Percentiles rank a stretch among this genome's conserved stretches.
phyloP scores from a whole-genome alignment of 495 filamentous ascomycete genomes.

The Penicillium macrosclerotiorum region DNA sequence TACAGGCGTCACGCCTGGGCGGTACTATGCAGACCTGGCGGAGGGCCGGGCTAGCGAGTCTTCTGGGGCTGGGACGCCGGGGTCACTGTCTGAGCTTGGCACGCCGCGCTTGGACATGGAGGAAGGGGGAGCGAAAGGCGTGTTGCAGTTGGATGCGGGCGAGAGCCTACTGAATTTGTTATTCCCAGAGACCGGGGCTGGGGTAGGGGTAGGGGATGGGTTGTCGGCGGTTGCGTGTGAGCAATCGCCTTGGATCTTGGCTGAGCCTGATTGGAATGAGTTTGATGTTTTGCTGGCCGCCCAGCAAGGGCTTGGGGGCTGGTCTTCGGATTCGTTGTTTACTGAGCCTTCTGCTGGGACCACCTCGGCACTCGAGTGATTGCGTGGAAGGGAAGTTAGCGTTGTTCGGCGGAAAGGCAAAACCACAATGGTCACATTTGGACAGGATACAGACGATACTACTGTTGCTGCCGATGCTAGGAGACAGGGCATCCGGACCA shows the following conservation, averaged over 20 bases:
- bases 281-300: slow-evolving; percentile 38
- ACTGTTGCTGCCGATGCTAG: too few species aligned
- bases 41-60: background rate
- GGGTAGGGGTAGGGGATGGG: too few species aligned
- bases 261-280: slow-evolving; percentile 35
- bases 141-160: slow-evolving; percentile 18
- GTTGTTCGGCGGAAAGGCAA: too few species aligned
- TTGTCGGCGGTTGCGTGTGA: slow-evolving; percentile 8
- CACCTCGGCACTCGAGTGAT: slow-evolving; percentile 3
- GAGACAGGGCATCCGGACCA: too few species aligned
- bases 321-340: slow-evolving; percentile 6
- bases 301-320: slow-evolving; percentile 20
- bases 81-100: slow-evolving; percentile 11
- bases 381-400: too few species aligned
- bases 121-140: slow-evolving; percentile 3
- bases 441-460: too few species aligned
- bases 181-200: too few species aligned
- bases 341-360: slow-evolving; percentile 17
- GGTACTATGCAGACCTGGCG: slow-evolving; percentile 35
- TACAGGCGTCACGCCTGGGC: slow-evolving; percentile 59
- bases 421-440: too few species aligned
- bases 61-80: slow-evolving; percentile 7
- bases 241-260: slow-evolving; percentile 5
- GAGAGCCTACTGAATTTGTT: background rate
- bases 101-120: slow-evolving; percentile 6